Evolutionary conservation across 208 protist genomes (phyloP).

Genomic region (Naegleria fowleri): DNA sequence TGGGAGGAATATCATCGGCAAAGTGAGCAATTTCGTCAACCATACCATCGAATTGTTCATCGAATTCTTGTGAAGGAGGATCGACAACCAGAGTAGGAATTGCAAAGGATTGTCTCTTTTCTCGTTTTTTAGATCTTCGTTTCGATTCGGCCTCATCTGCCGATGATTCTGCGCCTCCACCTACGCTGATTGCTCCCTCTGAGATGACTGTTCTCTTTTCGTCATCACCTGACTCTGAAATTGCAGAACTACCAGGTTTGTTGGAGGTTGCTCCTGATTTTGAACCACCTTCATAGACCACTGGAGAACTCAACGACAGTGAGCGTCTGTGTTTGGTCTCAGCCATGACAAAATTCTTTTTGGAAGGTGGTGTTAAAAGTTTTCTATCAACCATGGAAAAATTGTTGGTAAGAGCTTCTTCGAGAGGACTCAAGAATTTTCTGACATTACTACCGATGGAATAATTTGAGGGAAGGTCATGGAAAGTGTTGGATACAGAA

Average conservation of each 20-base stretch:
- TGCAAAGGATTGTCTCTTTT: background rate
- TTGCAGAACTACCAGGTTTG: too few relatives aligned
- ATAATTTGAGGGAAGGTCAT: background rate
- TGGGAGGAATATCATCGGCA: background rate
- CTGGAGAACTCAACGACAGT: background rate
- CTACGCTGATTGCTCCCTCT: background rate
- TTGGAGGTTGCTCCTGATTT: background rate
- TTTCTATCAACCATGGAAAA: background rate
- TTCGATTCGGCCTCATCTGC: background rate
- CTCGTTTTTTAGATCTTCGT: background rate
- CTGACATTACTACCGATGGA: background rate
- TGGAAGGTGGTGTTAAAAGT: background rate
- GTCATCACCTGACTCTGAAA: background rate
- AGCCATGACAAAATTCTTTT: background rate
- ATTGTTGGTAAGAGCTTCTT: background rate
- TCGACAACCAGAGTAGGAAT: background rate
- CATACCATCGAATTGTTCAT: background rate
- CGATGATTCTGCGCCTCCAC: background rate
- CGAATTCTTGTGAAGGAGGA: background rate
- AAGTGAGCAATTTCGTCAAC: background rate
- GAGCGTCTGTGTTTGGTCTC: background rate
- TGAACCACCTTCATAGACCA: background rate
- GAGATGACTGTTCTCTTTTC: background rate
- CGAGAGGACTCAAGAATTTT: background rate
- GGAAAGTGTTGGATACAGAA: background rate